Evolutionary conservation across 2,329 filamentous ascomycete species (phyloP).

Genomic region (Fragosphaeria purpurea): DNA sequence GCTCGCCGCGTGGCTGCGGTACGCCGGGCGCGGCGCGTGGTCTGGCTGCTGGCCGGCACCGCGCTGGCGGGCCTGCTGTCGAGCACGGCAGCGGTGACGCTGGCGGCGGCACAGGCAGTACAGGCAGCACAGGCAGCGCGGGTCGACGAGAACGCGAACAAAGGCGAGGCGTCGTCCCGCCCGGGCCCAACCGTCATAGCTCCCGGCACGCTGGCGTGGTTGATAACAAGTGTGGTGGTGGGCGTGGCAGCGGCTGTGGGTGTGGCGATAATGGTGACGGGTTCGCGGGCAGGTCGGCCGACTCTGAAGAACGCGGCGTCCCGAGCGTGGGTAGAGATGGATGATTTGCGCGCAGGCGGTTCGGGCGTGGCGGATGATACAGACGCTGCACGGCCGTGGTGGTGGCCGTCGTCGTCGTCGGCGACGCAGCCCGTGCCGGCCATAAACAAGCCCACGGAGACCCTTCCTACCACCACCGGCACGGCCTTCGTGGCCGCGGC

Average conservation of each 20-base stretch:
- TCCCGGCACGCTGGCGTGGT: slow-evolving; percentile 6
- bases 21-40: slow-evolving; percentile 6
- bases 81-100: slow-evolving; percentile 6
- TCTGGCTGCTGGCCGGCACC: slow-evolving; percentile 5
- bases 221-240: slow-evolving; percentile 5
- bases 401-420: too few relatives aligned
- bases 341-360: not conserved
- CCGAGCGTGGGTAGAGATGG: slow-evolving; percentile 5
- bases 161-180: not conserved
- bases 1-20: not conserved
- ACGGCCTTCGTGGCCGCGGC: too few relatives aligned
- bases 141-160: slow-evolving; percentile 1
- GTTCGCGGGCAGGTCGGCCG: not conserved
- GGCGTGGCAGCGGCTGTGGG: not conserved
- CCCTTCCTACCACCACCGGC: too few relatives aligned
- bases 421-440: too few relatives aligned
- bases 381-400: too few relatives aligned
- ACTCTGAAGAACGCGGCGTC: too few relatives aligned
- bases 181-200: slow-evolving; percentile 1
- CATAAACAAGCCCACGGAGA: too few relatives aligned
- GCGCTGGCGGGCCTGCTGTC: slow-evolving; percentile 5
- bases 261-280: not conserved
- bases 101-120: slow-evolving; percentile 1
- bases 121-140: slow-evolving; percentile 2
- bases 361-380: too few relatives aligned